Evolutionary conservation across 345 rosid genomes (phyloP).

Genomic region (Eucalyptus caleyi): DNA sequence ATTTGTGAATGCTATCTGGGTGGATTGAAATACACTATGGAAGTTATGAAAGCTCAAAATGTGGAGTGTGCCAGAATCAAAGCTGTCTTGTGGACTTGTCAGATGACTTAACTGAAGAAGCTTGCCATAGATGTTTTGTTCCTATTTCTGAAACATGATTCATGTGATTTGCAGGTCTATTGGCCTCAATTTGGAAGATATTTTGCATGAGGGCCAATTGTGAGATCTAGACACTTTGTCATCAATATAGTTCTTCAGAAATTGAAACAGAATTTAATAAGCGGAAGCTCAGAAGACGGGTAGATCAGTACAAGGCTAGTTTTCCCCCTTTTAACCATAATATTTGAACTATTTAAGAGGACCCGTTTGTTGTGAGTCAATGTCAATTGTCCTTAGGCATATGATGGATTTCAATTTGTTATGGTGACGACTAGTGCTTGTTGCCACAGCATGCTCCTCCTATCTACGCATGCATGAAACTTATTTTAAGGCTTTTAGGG

Average conservation of each 20-base stretch:
- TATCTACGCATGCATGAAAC: neutral
- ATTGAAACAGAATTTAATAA: conserved; percentile 14
- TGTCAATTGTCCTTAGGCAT: neutral
- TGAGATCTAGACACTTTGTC: conserved; percentile 29
- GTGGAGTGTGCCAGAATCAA: too few relatives aligned
- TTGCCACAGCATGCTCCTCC: too few relatives aligned
- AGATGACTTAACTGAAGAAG: neutral
- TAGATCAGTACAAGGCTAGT: conserved; percentile 59
- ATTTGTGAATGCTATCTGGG: neutral
- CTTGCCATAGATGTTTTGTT: neutral
- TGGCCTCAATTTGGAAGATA: conserved; percentile 99
- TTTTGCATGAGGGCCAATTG: conserved; percentile 91
- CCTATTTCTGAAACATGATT: neutral
- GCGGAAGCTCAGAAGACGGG: conserved; percentile 58
- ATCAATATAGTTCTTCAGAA: neutral
- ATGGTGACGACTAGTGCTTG: too few relatives aligned
- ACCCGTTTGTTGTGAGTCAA: neutral
- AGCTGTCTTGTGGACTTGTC: too few relatives aligned
- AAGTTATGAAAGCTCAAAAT: neutral
- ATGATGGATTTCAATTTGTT: neutral
- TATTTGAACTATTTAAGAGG: neutral
- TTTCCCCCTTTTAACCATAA: neutral
- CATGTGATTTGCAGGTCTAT: conserved; percentile 41
- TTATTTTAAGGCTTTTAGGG: neutral
- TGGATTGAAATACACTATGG: too few relatives aligned